Conservation (phyloP, 306 rosid species). For the Gynostemma pentaphyllum region DNA sequence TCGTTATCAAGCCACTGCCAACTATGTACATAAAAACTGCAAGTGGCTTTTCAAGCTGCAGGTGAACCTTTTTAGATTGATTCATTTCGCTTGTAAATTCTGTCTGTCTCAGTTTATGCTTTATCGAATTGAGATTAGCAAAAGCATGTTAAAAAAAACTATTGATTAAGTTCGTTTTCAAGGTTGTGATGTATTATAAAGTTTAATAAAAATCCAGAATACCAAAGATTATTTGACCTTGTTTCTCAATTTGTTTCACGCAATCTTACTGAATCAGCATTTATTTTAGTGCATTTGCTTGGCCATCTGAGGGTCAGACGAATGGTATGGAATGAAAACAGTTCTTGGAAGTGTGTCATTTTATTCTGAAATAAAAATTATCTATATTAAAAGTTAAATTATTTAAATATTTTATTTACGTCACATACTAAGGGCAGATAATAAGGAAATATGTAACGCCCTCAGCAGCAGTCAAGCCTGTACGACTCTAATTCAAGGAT, state of each 20-base stretch:
- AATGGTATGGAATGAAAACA: not conserved
- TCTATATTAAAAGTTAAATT: too few relatives aligned
- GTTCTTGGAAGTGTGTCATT: too few relatives aligned
- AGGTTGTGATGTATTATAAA: slow-evolving; percentile 1
- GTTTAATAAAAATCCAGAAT: slow-evolving; percentile 1
- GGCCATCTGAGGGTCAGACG: not conserved
- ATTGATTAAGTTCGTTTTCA: not conserved
- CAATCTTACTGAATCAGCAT: not conserved
- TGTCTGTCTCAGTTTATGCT: slow-evolving; percentile 4
- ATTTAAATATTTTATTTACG: too few relatives aligned
- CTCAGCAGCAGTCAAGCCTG: too few relatives aligned
- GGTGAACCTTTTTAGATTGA: not conserved
- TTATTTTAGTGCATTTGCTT: not conserved
- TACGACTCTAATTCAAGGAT: too few relatives aligned
- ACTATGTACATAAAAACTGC: slow-evolving; percentile 49
- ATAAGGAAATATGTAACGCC: too few relatives aligned
- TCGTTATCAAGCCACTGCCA: not conserved
- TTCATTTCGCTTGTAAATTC: slow-evolving; percentile 23
- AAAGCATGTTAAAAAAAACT: not conserved
- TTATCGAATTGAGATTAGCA: slow-evolving; percentile 15
- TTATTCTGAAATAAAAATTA: too few relatives aligned
- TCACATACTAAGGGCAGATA: too few relatives aligned
- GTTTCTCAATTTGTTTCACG: not conserved
- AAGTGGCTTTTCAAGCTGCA: not conserved
- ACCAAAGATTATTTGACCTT: not conserved